Base-by-base conservation (phyloP, 1,284 basidiomycete species). In the Neotropicomus parvogracilis region DNA sequence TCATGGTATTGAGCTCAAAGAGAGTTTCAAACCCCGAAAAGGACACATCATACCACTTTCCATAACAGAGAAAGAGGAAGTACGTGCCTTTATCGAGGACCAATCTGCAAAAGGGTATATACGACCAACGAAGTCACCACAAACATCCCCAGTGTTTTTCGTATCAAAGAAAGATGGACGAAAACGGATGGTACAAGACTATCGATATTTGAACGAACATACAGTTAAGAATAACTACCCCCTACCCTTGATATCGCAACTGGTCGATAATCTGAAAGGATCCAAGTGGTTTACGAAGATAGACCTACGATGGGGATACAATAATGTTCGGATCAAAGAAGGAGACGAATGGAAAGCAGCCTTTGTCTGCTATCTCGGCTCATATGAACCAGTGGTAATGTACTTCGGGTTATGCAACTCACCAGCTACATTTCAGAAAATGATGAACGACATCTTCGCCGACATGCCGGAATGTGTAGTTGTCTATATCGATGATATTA, bases 321-420 rank as follows among this genome's bases (percentile, higher is more conserved):
- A 50, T 2, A 50, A 48, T 7, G 8, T 50, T 0, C 1, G 19
- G 0, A 49, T 49, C 11, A 21, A n/a, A 13, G 41, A 49, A 6
- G 37, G 41, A 3, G 41, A 51, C 7, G 21, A 50, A 27, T 50
- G 46, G 36, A 50, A 51, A 10, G 49, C 32, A 0, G 37, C 33
- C 0, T 50, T 52, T 13, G 24, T 24, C 5, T 24, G 24, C 7
- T 4, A 3, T 10, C 0, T 1, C 0, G 36, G 48, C 0, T 3
- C 51, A 0, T 53, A 44, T 0, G 17, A 52, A n/a, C 48, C 32
- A 0, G 1, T 45, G 0, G 39, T 50, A 0, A 51, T 53, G 37
- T 53, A 50, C 16, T 53, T 53, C 2, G 3, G 44, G 0, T 1
- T 53, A 0, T 34, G 28, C 0, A 53, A 53, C 8, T 51, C 37